phyloP scores from a whole-genome alignment of 2,329 filamentous ascomycete species.

The Nothopassalora personata region DNA sequence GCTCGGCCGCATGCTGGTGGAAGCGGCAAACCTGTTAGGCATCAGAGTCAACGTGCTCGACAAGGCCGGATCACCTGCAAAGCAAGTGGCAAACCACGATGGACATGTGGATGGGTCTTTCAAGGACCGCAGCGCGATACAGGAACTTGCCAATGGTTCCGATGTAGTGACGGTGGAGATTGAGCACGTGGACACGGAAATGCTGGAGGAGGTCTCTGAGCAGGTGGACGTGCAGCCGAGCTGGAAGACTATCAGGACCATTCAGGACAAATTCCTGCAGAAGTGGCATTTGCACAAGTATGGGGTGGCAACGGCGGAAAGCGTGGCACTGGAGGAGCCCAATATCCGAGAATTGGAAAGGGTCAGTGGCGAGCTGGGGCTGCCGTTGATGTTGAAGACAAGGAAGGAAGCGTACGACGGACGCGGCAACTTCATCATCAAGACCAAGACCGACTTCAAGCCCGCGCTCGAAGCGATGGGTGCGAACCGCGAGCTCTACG shows the following conservation, averaged over 20 bases:
- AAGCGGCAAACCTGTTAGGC: constrained; percentile 75
- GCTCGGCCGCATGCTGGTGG: constrained; percentile 88
- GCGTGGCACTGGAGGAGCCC: constrained; percentile 58
- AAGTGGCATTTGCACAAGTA: constrained; percentile 70
- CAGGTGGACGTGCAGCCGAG: constrained; percentile 66
- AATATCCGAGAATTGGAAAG: constrained; percentile 57
- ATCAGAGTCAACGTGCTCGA: constrained; percentile 77
- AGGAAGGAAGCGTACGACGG: constrained; percentile 89
- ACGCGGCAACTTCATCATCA: constrained; percentile 66
- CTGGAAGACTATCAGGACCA: constrained; percentile 78
- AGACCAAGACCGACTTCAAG: constrained; percentile 54
- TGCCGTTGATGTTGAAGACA: constrained; percentile 89
- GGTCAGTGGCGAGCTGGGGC: constrained; percentile 62
- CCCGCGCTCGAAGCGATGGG: constrained; percentile 66
- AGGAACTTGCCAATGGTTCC: constrained; percentile 67
- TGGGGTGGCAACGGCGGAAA: constrained; percentile 67
- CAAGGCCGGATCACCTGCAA: constrained; percentile 68
- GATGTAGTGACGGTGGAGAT: constrained; percentile 91
- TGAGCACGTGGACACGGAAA: constrained; percentile 87
- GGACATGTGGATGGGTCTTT: constrained; percentile 81
- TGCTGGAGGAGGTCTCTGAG: constrained; percentile 74
- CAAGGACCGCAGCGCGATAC: constrained; percentile 73
- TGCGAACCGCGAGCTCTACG: constrained; percentile 66
- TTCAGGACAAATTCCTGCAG: constrained; percentile 90
- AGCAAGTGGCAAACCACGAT: constrained; percentile 72